Percentiles rank a stretch among this genome's conserved stretches.
These are phyloP conservation scores for Apiospora kogelbergensis DNA, from an alignment of 2,329 filamentous ascomycete genomes.

Conservation along the genomic window DNA sequence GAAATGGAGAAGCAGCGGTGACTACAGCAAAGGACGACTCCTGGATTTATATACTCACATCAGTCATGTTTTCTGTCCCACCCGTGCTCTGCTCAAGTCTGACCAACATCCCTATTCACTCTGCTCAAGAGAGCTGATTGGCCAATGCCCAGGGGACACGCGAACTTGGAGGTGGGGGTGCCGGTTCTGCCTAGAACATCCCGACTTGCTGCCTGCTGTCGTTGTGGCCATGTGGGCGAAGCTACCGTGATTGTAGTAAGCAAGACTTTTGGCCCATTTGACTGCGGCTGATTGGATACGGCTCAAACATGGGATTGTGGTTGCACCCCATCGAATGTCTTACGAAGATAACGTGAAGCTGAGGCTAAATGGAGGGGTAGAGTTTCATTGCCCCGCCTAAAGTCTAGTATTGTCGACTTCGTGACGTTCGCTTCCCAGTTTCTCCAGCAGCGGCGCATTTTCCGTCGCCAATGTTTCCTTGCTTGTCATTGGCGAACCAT, in stretches of 20 bases:
- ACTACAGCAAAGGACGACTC: not conserved
- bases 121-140: not conserved
- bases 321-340: not conserved
- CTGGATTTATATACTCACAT: not conserved
- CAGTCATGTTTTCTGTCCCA: not conserved
- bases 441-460: not conserved
- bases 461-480: not conserved
- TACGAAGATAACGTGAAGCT: not conserved
- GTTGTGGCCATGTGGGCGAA: not conserved
- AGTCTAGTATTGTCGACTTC: not conserved
- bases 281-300: not conserved
- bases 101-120: not conserved
- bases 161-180: not conserved
- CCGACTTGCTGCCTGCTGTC: not conserved
- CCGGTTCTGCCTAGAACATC: not conserved
- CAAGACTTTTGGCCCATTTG: too few species aligned
- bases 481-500: not conserved
- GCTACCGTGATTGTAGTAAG: not conserved
- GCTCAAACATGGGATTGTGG: not conserved
- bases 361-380: not conserved
- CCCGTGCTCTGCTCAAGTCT: not conserved
- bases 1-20: too few species aligned
- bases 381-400: conserved; percentile 1
- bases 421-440: not conserved
- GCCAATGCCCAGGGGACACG: not conserved